Conservation (phyloP, 2,329 filamentous ascomycete species). For the Uncinocarpus reesii region DNA sequence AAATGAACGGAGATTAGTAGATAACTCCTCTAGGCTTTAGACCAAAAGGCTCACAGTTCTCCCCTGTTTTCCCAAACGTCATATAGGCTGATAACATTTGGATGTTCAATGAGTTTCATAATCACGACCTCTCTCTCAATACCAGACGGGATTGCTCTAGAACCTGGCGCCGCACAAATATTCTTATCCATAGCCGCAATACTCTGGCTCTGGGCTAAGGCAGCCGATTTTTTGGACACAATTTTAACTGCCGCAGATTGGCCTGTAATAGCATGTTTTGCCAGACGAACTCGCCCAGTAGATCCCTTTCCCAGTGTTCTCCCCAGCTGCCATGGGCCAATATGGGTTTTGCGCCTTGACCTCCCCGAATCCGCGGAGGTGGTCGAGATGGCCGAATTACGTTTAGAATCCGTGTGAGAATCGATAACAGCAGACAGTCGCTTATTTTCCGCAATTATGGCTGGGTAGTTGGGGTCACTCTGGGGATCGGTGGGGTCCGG, state of each 20-base stretch:
- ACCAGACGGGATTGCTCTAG: slow-evolving; percentile 68
- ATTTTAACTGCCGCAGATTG: slow-evolving; percentile 91
- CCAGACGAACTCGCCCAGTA: slow-evolving; percentile 76
- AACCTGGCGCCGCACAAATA: slow-evolving; percentile 49
- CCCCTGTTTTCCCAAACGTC: slow-evolving; percentile 97
- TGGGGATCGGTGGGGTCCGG: neutral
- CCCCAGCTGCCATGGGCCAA: slow-evolving; percentile 90
- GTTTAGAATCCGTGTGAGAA: slow-evolving; percentile 40
- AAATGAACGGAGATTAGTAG: slow-evolving; percentile 14
- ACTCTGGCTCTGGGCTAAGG: slow-evolving; percentile 74
- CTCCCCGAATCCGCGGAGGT: slow-evolving; percentile 46
- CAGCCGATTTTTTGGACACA: slow-evolving; percentile 70
- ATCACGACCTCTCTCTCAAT: slow-evolving; percentile 94
- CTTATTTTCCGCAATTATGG: slow-evolving; percentile 31
- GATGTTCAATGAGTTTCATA: slow-evolving; percentile 91
- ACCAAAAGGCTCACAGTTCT: slow-evolving; percentile 59
- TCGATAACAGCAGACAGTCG: slow-evolving; percentile 45
- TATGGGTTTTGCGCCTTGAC: slow-evolving; percentile 56
- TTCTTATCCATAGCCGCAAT: slow-evolving; percentile 71
- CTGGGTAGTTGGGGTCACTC: slow-evolving; percentile 1
- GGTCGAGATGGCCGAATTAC: slow-evolving; percentile 45
- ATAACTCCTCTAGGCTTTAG: slow-evolving; percentile 33
- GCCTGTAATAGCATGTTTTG: slow-evolving; percentile 66
- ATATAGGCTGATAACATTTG: slow-evolving; percentile 84
- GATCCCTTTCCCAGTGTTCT: slow-evolving; percentile 82